These are phyloP conservation scores for Aspergillus panamensis DNA, from an alignment of 495 filamentous ascomycete genomes.

Conservation along the genomic window DNA sequence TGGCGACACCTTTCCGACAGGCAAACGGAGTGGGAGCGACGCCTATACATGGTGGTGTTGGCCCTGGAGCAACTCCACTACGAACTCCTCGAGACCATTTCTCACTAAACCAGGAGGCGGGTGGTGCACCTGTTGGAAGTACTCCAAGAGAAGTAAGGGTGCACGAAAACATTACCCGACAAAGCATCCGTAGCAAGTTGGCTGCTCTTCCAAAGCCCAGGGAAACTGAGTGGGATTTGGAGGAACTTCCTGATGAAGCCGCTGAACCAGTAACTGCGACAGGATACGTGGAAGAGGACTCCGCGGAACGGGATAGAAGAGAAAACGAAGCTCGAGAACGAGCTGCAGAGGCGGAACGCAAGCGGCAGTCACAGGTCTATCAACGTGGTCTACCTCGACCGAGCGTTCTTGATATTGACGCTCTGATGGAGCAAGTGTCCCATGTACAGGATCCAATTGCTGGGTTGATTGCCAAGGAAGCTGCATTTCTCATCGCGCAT, in stretches of 20 bases:
- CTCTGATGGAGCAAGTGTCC: conserved; percentile 58
- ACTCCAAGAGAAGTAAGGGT: conserved; percentile 77
- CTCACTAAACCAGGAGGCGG: conserved; percentile 67
- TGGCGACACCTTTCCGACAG: conserved; percentile 85
- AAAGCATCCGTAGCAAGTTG: conserved; percentile 65
- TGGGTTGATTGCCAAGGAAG: conserved; percentile 66
- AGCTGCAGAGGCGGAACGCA: conserved; percentile 70
- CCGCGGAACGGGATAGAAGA: conserved; percentile 74
- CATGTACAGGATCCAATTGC: conserved; percentile 52
- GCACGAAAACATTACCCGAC: conserved; percentile 65
- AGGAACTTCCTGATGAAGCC: conserved; percentile 78
- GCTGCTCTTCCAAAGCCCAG: conserved; percentile 88
- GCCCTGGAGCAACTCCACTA: conserved; percentile 79
- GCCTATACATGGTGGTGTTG: conserved; percentile 53
- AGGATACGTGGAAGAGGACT: conserved; percentile 72
- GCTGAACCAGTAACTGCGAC: conserved; percentile 54
- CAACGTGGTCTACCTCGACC: conserved; percentile 82
- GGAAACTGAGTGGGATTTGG: conserved; percentile 85
- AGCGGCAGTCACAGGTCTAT: conserved; percentile 82
- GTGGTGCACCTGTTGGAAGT: conserved; percentile 61
- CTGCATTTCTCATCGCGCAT: conserved; percentile 71
- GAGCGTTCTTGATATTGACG: conserved; percentile 63
- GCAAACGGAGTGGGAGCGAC: conserved; percentile 68
- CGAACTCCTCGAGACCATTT: conserved; percentile 89
- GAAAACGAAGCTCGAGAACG: conserved; percentile 65